Evolutionary conservation across 495 filamentous ascomycete species (phyloP), one percentile per base, ranked within the genome.

Genomic region (Glonium stellatum): DNA sequence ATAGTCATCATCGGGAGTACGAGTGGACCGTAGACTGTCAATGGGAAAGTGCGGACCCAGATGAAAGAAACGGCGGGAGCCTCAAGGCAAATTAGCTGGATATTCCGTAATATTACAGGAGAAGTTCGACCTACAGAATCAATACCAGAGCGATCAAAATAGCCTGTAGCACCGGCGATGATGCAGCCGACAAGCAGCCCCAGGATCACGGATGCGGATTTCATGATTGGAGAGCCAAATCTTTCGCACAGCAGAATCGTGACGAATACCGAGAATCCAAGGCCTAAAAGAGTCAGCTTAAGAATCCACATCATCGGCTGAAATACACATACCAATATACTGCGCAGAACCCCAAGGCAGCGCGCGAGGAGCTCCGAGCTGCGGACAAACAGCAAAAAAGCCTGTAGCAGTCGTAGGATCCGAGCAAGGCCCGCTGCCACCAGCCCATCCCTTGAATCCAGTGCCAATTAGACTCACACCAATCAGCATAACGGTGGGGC

Each of bases 131-230:
- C 9, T 51, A 51, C 82, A 77, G 19, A 71, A 60, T 86, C 78
- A 68, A 95, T 91, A 46, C 80, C 79, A 6, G 78, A 76, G 1
- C 73, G 71, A 58, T 88, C 83, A 64, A 95, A 95, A 75, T 96
- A 95, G 27, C 87, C 87, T 46, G 81, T 86, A 4, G 87, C 89
- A 0, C 79, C 89, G 0, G 88, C 88, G 46, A 95, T 87, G 70
- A 95, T 90, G 67, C 89, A 93, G n/a, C 90, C 88, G 22, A 87
- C 82, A 0, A 95, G 77, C 6, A 95, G 79, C 22, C 89, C 90
- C 44, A 91, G 72, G 42, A 92, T 80, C 54, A 95, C 88, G 60
- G 82, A 81, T 55, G 84, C 89, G 46, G 77, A 80, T 65, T 85
- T 83, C 80, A 87, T 81, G 62, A 87, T 83, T 0, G 88, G 88